A percentile compares a stretch with the other conserved stretches of the same genome.
These are phyloP conservation scores for Porcisia deanei DNA, from an alignment of 208 protist genomes.

Conservation along the genomic window DNA sequence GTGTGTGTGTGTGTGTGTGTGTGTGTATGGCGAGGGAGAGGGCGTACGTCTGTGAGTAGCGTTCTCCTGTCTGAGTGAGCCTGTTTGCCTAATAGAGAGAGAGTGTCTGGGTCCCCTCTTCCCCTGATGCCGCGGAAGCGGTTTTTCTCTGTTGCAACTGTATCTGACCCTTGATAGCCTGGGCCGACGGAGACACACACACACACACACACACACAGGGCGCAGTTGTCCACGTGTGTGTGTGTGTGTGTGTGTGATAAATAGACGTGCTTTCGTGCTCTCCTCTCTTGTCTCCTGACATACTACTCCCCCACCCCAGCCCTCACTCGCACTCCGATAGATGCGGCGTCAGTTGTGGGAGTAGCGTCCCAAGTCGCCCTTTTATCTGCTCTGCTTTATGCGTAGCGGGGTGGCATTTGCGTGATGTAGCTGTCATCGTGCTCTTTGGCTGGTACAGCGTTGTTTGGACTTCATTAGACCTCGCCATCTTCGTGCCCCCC, in stretches of 20 bases:
- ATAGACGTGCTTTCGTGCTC: not conserved
- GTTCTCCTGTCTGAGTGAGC: no score
- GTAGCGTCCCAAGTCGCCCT: not conserved
- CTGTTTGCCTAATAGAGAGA: no score
- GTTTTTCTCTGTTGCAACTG: no score
- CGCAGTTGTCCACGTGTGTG: not conserved
- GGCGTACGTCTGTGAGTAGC: no score
- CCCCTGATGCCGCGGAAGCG: no score
- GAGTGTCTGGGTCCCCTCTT: no score
- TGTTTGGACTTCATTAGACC: not conserved
- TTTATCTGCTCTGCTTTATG: not conserved
- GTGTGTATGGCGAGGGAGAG: no score
- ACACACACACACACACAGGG: not conserved
- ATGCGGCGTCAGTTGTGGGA: not conserved
- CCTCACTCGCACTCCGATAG: not conserved
- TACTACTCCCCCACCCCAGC: not conserved
- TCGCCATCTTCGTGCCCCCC: no score
- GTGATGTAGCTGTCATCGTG: not conserved
- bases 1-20: no score
- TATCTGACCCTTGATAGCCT: no score
- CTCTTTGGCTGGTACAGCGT: not conserved
- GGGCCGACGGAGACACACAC: not conserved
- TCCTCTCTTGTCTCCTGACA: not conserved
- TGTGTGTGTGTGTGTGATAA: not conserved
- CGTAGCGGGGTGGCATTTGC: not conserved